Evolutionary conservation across 1,284 basidiomycete genomes (phyloP), one percentile per base, ranked within the genome.

Genomic region (Sphagnurus paluster): DNA sequence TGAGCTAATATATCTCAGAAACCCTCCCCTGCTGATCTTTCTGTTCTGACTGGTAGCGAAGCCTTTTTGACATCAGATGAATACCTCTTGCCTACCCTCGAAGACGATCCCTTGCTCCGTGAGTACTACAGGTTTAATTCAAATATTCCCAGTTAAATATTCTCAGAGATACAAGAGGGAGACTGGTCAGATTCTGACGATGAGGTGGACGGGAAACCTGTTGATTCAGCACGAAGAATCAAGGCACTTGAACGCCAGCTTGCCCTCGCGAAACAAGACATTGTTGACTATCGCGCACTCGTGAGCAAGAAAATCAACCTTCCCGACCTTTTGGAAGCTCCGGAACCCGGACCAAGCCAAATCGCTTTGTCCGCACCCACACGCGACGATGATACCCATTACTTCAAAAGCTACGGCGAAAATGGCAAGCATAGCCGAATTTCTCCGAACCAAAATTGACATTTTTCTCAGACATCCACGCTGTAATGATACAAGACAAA

Each of bases 381-480:
- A 23, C 70, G 84, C 28, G 91, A 95, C 56, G 91, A 97, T 57
- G 96, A 98, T 64, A 80, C 89, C 0, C 90, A 97, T 63, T 99
- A 99, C 68, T 99, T 98, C 68, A 79, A 91, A 50, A 91, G 87
- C 54, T 98, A 99, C 60, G 89, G 80, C n/a, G 85, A 85, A 55
- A 96, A 97, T 59, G 93, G 92, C 90, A 52, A 14, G 77, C 50
- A 28, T 13, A n/a, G 6, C 34, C 19, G 34, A 34, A 35, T 7
- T 26, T 28, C 21, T 26, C 10, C 16, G 16, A 17, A 9, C 16
- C 25, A 33, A 28, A 30, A 44, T 32, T 24, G 17, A 32, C 11
- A 14, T 7, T 14, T 24, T 38, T 11, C 44, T 11, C 56, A 89
- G 88, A 90, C 53, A 89, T 90, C 33, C 87, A 90, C 53, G 79